Percentiles rank a stretch among this genome's conserved stretches.
These are phyloP conservation scores for Begonia loranthoides DNA, from an alignment of 306 rosid species.

Conservation along the genomic window DNA sequence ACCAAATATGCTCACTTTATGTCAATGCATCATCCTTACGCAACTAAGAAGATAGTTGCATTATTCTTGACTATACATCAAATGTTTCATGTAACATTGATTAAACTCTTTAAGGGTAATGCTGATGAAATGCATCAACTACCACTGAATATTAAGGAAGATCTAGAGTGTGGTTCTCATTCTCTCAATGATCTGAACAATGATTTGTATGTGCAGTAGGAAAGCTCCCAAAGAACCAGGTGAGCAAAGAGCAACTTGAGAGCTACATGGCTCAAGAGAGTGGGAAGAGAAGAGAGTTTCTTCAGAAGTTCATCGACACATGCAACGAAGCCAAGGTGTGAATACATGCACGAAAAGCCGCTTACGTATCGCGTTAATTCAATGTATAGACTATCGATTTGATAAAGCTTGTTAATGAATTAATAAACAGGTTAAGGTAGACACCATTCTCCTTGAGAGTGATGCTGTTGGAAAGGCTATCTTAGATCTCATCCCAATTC, in stretches of 20 bases:
- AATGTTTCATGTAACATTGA: no score
- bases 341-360: not conserved
- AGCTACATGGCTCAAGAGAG: conserved; percentile 54
- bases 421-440: conserved; percentile 51
- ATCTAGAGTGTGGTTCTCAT: no score
- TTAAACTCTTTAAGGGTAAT: no score
- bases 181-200: no score
- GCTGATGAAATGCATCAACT: no score
- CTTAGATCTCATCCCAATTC: conserved; percentile 37
- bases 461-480: conserved; percentile 48
- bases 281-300: conserved; percentile 52
- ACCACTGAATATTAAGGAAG: no score
- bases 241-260: conserved; percentile 51
- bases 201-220: conserved; percentile 35
- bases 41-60: no score
- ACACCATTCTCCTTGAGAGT: conserved; percentile 53
- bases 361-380: not conserved
- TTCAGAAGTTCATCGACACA: conserved; percentile 38
- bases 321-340: conserved; percentile 53
- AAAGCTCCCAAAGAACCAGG: conserved; percentile 62
- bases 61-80: no score
- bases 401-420: not conserved
- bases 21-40: no score
- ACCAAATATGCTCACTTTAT: no score
- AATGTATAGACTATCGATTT: not conserved